Evolutionary conservation across 2,329 filamentous ascomycete species (phyloP).

Genomic region (Ceratocystis papillata): DNA sequence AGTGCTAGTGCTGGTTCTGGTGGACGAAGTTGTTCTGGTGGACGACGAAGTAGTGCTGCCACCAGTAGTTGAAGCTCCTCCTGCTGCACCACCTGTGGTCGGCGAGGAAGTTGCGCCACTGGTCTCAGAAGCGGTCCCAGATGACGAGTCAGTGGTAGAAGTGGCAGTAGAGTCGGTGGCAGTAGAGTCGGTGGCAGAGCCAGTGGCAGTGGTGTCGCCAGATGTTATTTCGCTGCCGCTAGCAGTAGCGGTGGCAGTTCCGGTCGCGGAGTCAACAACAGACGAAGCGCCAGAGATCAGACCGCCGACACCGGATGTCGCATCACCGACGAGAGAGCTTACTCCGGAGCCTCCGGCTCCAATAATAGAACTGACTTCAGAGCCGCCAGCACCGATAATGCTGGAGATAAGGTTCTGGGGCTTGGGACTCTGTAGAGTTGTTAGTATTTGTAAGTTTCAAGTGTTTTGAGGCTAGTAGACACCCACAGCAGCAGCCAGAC

Average conservation of each 20-base stretch:
- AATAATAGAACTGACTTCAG: constrained; percentile 21
- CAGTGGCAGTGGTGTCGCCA: constrained; percentile 22
- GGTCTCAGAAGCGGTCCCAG: constrained; percentile 19
- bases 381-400: constrained; percentile 22
- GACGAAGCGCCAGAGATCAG: background rate
- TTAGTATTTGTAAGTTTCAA: background rate
- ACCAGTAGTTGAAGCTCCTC: no score
- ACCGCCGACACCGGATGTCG: constrained; percentile 17
- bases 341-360: constrained; percentile 22
- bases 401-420: constrained; percentile 18
- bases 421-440: constrained; percentile 6
- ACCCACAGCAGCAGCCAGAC: constrained; percentile 31
- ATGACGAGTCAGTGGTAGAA: constrained; percentile 26
- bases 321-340: constrained; percentile 20
- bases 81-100: no score
- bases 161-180: constrained; percentile 26
- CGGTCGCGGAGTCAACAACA: constrained; percentile 18
- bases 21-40: constrained; percentile 23
- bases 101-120: background rate
- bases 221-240: constrained; percentile 19
- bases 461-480: background rate
- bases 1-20: constrained; percentile 22
- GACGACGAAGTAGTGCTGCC: constrained; percentile 23
- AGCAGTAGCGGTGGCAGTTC: constrained; percentile 23
- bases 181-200: constrained; percentile 22